These are phyloP conservation scores for Leptodontidium sp. DNA, from an alignment of 2,329 filamentous ascomycete species.

Conservation along the genomic window DNA sequence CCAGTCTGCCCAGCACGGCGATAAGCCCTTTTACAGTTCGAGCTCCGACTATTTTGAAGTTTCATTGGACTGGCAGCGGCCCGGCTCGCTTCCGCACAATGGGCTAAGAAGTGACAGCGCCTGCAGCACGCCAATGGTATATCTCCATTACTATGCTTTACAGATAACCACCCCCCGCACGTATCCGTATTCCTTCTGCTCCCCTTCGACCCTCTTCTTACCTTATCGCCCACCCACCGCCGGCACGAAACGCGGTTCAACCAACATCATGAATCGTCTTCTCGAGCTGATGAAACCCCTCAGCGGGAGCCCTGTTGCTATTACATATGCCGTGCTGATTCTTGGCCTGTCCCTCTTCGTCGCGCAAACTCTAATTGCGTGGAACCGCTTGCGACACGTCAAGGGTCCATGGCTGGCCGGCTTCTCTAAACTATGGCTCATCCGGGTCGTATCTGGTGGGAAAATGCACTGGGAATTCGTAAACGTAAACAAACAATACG, in stretches of 20 bases:
- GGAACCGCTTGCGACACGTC: slow-evolving; percentile 2
- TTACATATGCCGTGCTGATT: neutral
- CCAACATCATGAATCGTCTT: neutral
- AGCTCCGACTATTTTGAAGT: no score
- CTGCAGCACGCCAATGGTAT: no score
- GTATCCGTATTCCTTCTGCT: no score
- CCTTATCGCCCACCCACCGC: no score
- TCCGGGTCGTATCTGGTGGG: neutral
- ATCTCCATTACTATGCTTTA: no score
- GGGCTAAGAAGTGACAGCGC: no score
- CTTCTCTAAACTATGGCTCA: neutral
- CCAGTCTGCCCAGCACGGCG: no score
- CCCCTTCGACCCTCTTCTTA: no score
- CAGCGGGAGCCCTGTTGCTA: neutral
- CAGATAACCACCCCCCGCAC: no score
- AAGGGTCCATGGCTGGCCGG: neutral
- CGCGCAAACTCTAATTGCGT: neutral
- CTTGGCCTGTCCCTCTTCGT: neutral
- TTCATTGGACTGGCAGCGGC: no score
- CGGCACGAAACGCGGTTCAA: neutral
- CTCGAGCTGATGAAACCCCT: neutral
- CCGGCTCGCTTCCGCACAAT: no score
- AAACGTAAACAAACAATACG: slow-evolving; percentile 17
- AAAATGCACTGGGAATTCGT: neutral
- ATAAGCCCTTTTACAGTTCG: no score